Evolutionary conservation across 371 early-diverging fungal genomes (phyloP).

Genomic region (Apophysomyces sp.): DNA sequence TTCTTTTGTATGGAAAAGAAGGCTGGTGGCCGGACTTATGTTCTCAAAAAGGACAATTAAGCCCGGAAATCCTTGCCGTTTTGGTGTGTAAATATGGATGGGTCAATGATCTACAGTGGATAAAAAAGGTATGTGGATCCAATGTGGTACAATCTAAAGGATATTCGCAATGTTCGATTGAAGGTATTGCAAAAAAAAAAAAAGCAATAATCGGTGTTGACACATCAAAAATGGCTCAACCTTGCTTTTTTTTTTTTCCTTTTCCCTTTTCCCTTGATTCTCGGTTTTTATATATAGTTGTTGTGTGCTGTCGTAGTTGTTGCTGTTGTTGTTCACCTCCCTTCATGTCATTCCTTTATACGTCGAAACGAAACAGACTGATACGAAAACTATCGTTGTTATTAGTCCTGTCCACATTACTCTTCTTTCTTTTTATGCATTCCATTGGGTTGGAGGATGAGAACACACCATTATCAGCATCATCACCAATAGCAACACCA

Average conservation of each 20-base stretch:
- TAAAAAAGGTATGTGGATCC: conserved; percentile 20
- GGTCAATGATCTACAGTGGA: conserved; percentile 21
- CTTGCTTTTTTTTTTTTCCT: conserved; percentile 1
- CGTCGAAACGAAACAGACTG: conserved; percentile 17
- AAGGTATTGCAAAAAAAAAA: not conserved
- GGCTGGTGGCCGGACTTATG: not conserved
- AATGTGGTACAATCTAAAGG: conserved; percentile 6
- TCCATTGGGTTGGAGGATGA: not conserved
- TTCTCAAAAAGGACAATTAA: not conserved
- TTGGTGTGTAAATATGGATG: conserved; percentile 5
- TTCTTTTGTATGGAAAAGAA: no score
- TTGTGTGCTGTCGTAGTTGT: no score
- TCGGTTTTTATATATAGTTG: not conserved
- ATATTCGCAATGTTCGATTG: conserved; percentile 1
- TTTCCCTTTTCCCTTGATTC: not conserved
- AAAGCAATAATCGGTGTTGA: not conserved
- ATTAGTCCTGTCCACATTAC: not conserved
- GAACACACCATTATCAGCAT: not conserved
- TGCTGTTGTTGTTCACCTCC: not conserved
- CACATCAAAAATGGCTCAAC: not conserved
- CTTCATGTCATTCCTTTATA: conserved; percentile 14
- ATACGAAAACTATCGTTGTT: conserved; percentile 8
- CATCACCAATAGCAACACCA: not conserved
- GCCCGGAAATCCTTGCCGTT: not conserved
- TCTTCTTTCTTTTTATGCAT: conserved; percentile 3